Evolutionary conservation across 108 stramenopile genomes (phyloP), one percentile per base, ranked within the genome.

Genomic region (Cyclostephanos tholiformis): DNA sequence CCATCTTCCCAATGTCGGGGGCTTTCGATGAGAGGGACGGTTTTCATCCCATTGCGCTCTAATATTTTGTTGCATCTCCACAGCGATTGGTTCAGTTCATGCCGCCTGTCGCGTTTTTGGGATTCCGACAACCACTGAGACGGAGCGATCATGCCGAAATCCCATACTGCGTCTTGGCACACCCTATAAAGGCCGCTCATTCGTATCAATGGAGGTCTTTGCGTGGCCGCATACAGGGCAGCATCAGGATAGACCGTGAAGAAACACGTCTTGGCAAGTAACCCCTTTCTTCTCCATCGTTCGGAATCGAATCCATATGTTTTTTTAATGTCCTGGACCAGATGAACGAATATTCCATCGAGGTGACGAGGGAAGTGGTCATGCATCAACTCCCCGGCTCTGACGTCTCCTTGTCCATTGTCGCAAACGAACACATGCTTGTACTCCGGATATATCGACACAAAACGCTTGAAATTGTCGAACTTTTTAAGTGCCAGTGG

Each of bases 341-440:
- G 65, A 74, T 99, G 99, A 29, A 99, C 94, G 66, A 97, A 99
- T 8, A 97, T 63, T 5, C 90, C 84, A 67, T 95, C 95, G 25
- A 94, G 76, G 29, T 91, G 85, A 32, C 87, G 75, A 4, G 94
- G 93, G 75, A 89, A 96, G 7, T 71, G 77, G 56, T 96, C 92
- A 61, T 85, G 88, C 97, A 98, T 98, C 77, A 98, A 66, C 65
- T 99, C 98, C 19, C 95, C 97, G 13, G 98, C 98, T 60, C 95
- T 83, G 0, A 98, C 98, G 71, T 99, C 99, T 11, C 98, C 97
- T 77, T 99, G 99, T 30, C 99, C 99, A 77, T 99, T 99, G 85
- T 99, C 99, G 20, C 97, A 98, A 53, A 99, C 86, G 79, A 99
- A 99, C 6, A 98, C 92, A 71, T 95, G 96, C 49, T 82, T 85